These are phyloP conservation scores for Gynandropsis gynandra DNA, from an alignment of 345 rosid species.

Conservation along the genomic window DNA sequence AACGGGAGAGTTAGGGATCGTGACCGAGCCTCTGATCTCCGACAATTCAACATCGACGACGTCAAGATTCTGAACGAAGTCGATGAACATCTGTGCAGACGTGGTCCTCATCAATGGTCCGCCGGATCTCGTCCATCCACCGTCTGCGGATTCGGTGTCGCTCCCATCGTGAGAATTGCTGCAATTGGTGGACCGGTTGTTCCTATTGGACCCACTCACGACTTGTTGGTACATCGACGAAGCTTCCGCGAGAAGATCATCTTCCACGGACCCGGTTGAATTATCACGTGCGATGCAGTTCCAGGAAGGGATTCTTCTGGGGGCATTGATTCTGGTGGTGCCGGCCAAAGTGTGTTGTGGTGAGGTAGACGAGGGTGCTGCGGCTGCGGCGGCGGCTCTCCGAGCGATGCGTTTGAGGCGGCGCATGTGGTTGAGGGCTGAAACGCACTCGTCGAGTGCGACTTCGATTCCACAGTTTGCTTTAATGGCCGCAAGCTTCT, in stretches of 20 bases:
- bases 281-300: constrained; percentile 93
- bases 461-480: constrained; percentile 94
- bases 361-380: constrained; percentile 38
- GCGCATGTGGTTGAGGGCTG: constrained; percentile 89
- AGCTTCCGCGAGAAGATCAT: constrained; percentile 40
- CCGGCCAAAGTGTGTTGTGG: constrained; percentile 48
- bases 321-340: constrained; percentile 55
- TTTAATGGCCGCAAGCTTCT: constrained; percentile 96
- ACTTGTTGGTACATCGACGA: constrained; percentile 28
- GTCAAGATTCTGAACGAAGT: constrained; percentile 65
- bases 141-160: constrained; percentile 62
- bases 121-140: constrained; percentile 92
- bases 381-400: constrained; percentile 71
- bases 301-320: constrained; percentile 94
- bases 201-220: constrained; percentile 33
- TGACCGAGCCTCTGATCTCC: constrained; percentile 27
- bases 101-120: constrained; percentile 94
- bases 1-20: constrained; percentile 25
- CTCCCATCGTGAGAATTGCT: constrained; percentile 49
- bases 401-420: constrained; percentile 77
- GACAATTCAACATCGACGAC: constrained; percentile 28
- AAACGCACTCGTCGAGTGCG: constrained; percentile 86
- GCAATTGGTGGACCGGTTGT: constrained; percentile 22
- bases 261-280: constrained; percentile 90
- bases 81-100: constrained; percentile 69